Base-by-base conservation (phyloP, 306 rosid species). In the Amphicarpaea edgeworthii region DNA sequence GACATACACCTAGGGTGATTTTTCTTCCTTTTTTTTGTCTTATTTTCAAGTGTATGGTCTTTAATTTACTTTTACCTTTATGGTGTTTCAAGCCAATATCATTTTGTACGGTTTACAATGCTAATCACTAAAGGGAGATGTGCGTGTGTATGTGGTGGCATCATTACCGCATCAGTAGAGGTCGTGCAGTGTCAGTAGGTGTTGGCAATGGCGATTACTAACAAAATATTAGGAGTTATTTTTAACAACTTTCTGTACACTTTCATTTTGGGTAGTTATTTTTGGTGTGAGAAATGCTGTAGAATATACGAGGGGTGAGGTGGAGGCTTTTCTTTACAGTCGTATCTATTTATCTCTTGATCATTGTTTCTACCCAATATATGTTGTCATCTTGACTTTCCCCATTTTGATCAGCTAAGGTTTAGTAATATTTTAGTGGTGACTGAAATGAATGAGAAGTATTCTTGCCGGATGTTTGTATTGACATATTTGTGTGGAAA, bases 171-270 rank as follows among this genome's bases (percentile, higher is more conserved):
- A 80, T 59, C 71, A 77, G 82, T 83, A 84, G 89, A 85, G 79
- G 70, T 41, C 72, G 82, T 88, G 88, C 86, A 82, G 77, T 81
- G 84, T 67, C 77, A 63, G 86, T 83, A 83, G 88, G 87, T 47
- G 77, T 75, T 76, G 73, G 85, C 79, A 83, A 79, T 64, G 78
- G 84, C 73, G 81, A 80, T 74, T 75, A 77, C 89, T 88, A 88
- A 90, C 96, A 77, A n/a, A n/a, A n/a, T 77, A 76, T 63, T 85
- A 84, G 37, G 37, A 30, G 82, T 85, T 82, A 70, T 68, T 84
- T 72, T 59, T 60, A 38, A 77, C 81, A 55, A 12, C 79, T 75
- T 80, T 79, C 59, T 73, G 59, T 61, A 75, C 69, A 7, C 68
- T 34, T 70, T 68, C 63, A 72, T 65, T 77, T 70, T 59, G 57